Percentiles rank a stretch among this genome's conserved stretches.
phyloP scores from a whole-genome alignment of 257 asterid genomes.

The Fraxinus quadrangulata region DNA sequence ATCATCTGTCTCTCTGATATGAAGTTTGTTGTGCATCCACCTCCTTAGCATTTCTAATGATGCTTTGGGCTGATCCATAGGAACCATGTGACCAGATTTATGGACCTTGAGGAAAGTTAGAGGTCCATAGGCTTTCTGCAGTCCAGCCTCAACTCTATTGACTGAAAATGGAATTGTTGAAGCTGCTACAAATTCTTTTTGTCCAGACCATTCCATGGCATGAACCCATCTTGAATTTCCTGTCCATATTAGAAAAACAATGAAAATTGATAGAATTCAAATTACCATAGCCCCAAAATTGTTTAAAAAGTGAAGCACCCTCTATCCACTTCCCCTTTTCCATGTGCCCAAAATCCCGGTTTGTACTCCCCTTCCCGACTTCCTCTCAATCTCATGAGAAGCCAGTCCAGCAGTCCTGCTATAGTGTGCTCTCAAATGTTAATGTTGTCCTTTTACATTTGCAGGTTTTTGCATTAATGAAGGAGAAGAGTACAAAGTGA shows the following conservation, averaged over 20 bases:
- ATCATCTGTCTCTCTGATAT: conserved; percentile 17
- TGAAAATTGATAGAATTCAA: not conserved
- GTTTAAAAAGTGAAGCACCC: not conserved
- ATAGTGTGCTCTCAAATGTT: too few species aligned
- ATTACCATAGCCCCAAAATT: not conserved
- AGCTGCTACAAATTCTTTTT: conserved; percentile 49
- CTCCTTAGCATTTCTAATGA: conserved; percentile 58
- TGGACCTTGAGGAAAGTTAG: conserved; percentile 62
- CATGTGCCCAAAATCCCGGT: not conserved
- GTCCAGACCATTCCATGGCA: conserved; percentile 74
- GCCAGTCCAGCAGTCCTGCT: not conserved
- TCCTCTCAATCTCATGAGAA: not conserved
- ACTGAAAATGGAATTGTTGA: conserved; percentile 44
- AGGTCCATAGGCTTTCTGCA: conserved; percentile 52
- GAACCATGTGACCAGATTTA: conserved; percentile 73
- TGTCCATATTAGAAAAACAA: conserved; percentile 24
- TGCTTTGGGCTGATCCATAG: conserved; percentile 80
- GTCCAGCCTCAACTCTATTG: conserved; percentile 60
- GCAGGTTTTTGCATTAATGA: not conserved
- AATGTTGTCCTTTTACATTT: not conserved
- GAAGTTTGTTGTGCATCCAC: conserved; percentile 57
- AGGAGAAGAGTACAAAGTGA: not conserved
- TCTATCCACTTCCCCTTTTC: not conserved
- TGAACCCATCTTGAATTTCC: conserved; percentile 80
- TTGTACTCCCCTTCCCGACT: too few species aligned